phyloP scores from a whole-genome alignment of 2,329 filamentous ascomycete genomes.

The Aspergillus fumigatiaffinis region DNA sequence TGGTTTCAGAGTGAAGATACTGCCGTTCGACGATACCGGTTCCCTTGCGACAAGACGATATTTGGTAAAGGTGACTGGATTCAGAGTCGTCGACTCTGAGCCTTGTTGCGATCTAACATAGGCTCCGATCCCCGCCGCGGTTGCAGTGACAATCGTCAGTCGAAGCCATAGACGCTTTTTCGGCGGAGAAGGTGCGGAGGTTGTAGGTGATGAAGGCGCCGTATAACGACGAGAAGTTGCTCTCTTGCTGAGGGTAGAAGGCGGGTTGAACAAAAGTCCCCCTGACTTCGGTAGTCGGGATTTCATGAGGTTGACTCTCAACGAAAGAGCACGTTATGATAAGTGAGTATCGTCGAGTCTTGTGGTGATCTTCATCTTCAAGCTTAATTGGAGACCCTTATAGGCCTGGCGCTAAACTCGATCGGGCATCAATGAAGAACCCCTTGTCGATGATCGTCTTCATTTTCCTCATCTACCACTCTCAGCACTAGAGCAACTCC shows the following conservation, averaged over 20 bases:
- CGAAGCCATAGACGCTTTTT: constrained; percentile 32
- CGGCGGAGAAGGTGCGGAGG: constrained; percentile 15
- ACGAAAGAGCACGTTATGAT: not conserved
- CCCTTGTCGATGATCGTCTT: constrained; percentile 7
- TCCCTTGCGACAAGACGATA: constrained; percentile 42
- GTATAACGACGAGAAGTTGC: constrained; percentile 7
- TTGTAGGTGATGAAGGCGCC: constrained; percentile 10
- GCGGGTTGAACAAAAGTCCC: constrained; percentile 14
- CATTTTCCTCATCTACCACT: constrained; percentile 1
- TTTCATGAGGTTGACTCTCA: constrained; percentile 14
- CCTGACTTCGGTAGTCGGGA: constrained; percentile 10
- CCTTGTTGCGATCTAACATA: constrained; percentile 31
- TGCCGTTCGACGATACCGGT: constrained; percentile 44
- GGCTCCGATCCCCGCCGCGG: constrained; percentile 35
- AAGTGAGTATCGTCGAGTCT: not conserved
- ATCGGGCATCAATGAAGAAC: not conserved
- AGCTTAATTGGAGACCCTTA: not conserved
- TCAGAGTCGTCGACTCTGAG: constrained; percentile 25
- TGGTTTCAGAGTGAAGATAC: constrained; percentile 43
- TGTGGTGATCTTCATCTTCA: not conserved
- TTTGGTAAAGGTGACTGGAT: constrained; percentile 37
- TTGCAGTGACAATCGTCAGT: constrained; percentile 29
- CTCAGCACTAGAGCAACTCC: not conserved
- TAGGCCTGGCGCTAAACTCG: not conserved
- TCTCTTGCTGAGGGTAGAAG: constrained; percentile 10